These are phyloP conservation scores for Leccinum imitatum DNA, from an alignment of 768 basidiomycete species.

Conservation along the genomic window DNA sequence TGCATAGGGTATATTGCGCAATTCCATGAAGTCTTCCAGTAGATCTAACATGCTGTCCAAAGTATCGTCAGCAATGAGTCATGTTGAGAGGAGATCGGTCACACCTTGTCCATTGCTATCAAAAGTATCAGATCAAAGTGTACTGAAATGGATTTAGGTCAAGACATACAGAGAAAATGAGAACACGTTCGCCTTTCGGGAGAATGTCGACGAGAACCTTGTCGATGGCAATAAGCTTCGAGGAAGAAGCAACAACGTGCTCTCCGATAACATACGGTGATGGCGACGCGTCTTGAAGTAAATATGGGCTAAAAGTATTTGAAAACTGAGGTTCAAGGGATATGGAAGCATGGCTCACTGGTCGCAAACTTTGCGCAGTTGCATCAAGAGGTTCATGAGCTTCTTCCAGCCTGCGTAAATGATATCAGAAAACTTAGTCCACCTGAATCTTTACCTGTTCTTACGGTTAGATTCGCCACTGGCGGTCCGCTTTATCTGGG, in stretches of 20 bases:
- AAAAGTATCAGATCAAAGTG: slow-evolving; percentile 11
- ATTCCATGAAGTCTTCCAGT: slow-evolving; percentile 63
- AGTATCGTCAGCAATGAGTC: background rate
- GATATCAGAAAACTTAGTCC: background rate
- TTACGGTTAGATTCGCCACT: slow-evolving; percentile 33
- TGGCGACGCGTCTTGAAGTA: slow-evolving; percentile 49
- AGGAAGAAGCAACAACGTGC: slow-evolving; percentile 54
- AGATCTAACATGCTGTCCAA: slow-evolving; percentile 61
- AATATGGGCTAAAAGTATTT: slow-evolving; percentile 45
- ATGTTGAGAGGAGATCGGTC: background rate
- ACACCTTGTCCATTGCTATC: slow-evolving; percentile 59
- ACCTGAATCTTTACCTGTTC: background rate
- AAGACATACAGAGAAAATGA: slow-evolving; percentile 63
- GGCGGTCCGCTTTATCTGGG: slow-evolving; percentile 36
- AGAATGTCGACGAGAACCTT: slow-evolving; percentile 56
- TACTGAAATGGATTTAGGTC: background rate
- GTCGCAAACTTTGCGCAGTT: slow-evolving; percentile 69
- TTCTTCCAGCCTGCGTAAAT: slow-evolving; percentile 48
- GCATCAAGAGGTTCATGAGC: slow-evolving; percentile 69
- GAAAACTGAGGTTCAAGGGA: background rate
- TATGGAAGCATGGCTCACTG: slow-evolving; percentile 42
- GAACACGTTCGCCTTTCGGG: slow-evolving; percentile 59
- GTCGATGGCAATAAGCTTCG: slow-evolving; percentile 57
- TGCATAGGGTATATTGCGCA: slow-evolving; percentile 58
- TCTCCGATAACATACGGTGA: slow-evolving; percentile 51